Evolutionary conservation across 2,329 filamentous ascomycete species (phyloP), one percentile per base, ranked within the genome.

Genomic region (Nothophoma quercina): DNA sequence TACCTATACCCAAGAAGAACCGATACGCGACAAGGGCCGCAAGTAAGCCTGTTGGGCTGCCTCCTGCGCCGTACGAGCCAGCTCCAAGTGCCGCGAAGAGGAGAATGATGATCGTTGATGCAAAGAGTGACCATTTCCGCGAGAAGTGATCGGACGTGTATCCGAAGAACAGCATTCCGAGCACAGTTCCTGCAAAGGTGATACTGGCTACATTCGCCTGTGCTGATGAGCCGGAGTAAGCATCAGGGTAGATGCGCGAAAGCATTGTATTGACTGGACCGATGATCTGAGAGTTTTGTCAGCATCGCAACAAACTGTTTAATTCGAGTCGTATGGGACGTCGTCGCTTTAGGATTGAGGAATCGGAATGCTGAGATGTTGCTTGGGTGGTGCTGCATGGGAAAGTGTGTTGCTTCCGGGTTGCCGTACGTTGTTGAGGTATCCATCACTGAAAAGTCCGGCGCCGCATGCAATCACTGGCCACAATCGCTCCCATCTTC

Each of bases 371-470:
- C 35, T 2, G 19, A 8, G n/a, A 8, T 36, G 35, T 10, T 29
- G 26, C 39, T 45, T 8, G 16, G 34, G 38, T 7, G 3, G 8
- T 50, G 44, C 48, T 40, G 57, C 54, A 18, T 38, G 33, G 51
- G 59, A 22, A n/a, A 7, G 13, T n/a, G n/a, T 45, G 33, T 50
- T 32, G 54, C 48, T 34, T 50, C 38, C 34, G 51, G 15, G 33
- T 47, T 29, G 40, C 43, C 64, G 77, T 62, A 91, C 90, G 67
- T 90, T 91, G 76, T 96, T 96, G 70, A 96, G 85, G 73, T 96
- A 96, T 13, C 93, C 93, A 73, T 96, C 93, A 19, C 88, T 92
- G 75, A 96, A 96, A 2, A 96, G 81, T 66, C 93, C 93, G 43
- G 92, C 90, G 59, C 93, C 93, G 68, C 91, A 96, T 34, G 92